Conservation (phyloP, 306 rosid genomes). For the Inga oerstediana region DNA sequence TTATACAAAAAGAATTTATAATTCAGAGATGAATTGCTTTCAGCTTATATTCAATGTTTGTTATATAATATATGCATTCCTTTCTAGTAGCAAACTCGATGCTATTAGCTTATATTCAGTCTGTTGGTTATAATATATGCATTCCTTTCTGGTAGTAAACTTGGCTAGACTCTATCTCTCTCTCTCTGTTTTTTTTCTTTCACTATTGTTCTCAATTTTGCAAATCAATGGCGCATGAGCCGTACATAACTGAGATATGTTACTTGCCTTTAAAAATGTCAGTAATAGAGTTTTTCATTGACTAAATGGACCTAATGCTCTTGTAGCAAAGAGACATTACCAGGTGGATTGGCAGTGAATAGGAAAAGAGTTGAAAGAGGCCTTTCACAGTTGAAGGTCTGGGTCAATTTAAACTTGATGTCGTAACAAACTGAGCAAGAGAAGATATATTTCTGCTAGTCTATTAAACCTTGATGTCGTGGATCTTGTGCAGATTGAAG, state of each 20-base stretch:
- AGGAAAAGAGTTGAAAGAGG: slow-evolving; percentile 79
- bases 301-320: slow-evolving; percentile 34
- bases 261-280: neutral
- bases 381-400: slow-evolving; percentile 82
- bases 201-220: neutral
- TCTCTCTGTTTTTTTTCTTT: too few species aligned
- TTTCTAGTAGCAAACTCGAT: too few species aligned
- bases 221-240: neutral
- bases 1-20: slow-evolving; percentile 18
- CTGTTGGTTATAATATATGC: too few species aligned
- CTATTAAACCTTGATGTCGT: slow-evolving; percentile 1
- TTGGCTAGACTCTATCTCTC: too few species aligned
- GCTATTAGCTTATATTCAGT: too few species aligned
- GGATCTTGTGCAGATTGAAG: slow-evolving; percentile 82
- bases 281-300: slow-evolving; percentile 4
- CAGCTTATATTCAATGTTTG: neutral
- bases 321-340: slow-evolving; percentile 90
- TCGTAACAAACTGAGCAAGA: neutral
- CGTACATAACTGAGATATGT: too few species aligned
- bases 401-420: slow-evolving; percentile 24
- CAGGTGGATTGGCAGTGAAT: slow-evolving; percentile 90
- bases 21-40: slow-evolving; percentile 3
- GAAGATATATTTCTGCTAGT: slow-evolving; percentile 6
- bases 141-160: neutral
- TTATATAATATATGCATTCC: too few species aligned